Conservation (phyloP, 257 asterid genomes). For the Parsonsia alboflavescens region DNA sequence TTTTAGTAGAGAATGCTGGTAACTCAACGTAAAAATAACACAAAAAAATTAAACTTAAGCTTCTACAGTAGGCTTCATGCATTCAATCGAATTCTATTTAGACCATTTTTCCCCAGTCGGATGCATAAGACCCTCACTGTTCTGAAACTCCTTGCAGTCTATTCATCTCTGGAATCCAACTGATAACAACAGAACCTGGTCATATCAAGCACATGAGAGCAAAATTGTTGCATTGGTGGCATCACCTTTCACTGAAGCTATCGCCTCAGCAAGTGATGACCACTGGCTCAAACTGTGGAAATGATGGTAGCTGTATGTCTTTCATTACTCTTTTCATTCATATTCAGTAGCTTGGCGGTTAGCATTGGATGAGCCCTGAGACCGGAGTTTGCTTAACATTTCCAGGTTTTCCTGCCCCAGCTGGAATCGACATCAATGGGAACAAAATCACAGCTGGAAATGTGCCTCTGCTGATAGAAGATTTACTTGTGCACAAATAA, state of each 20-base stretch:
- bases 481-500: not conserved
- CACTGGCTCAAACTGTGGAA: conserved; percentile 40
- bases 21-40: not conserved
- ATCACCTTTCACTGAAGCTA: conserved; percentile 25
- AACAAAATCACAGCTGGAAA: not conserved
- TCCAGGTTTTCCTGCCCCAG: not conserved
- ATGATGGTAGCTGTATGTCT: conserved; percentile 12
- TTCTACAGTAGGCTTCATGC: not conserved
- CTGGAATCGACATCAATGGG: not conserved
- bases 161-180: conserved; percentile 46
- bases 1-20: too few species aligned
- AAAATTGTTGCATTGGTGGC: conserved; percentile 27
- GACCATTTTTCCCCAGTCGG: not conserved
- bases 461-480: not conserved
- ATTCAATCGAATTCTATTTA: not conserved
- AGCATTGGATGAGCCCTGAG: not conserved
- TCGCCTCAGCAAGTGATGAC: conserved; percentile 46
- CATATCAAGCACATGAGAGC: conserved; percentile 26
- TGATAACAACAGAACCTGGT: conserved; percentile 26
- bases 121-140: not conserved
- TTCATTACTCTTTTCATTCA: not conserved
- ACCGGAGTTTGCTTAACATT: not conserved
- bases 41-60: not conserved
- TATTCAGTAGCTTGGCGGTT: not conserved
- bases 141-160: conserved; percentile 23